Evolutionary conservation across 306 rosid genomes (phyloP), one percentile per base, ranked within the genome.

Genomic region (Bauhinia variegata): DNA sequence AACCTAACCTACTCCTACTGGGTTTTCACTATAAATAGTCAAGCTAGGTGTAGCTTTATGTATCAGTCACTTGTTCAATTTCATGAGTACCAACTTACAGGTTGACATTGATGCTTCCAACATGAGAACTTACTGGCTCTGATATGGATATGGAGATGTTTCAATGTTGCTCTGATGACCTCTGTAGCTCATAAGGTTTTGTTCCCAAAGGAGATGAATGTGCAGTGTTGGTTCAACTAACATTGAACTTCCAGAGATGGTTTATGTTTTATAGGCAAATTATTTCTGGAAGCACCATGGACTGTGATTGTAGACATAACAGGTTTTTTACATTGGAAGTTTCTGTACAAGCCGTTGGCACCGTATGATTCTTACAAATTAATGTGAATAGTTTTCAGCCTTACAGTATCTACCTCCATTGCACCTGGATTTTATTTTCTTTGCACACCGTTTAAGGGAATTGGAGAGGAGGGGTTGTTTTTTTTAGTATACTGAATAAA

Each of bases 121-220:
- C 80, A 39, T 79, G 77, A 75, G 67, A 71, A 83, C 92, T 58
- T 75, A 74, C 72, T 86, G 88, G 92, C 78, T 81, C 52, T 82
- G 78, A 78, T 75, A 60, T 46, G 15, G 66, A 44, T 54, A 50
- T 52, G 47, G n/a, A n/a, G n/a, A n/a, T n/a, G n/a, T n/a, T 72
- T 53, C 39, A 16, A 8, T 65, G 54, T 41, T 0, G 14, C 31
- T 49, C 16, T 18, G 6, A 57, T 58, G 68, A 51, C 31, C 67
- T 54, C 6, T 11, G 30, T 48, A 30, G 75, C 42, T 55, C 15
- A 17, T 15, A 58, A 23, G 48, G 48, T 57, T 57, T 62, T 60
- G 17, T 31, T 60, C 8, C 10, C 30, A 11, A 33, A 38, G 44
- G 54, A 53, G 55, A 50, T 28, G n/a, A 63, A 16, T 67, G 60